These are phyloP conservation scores for Iris macrosiphon DNA, from an alignment of 106 monocot species.

Conservation along the genomic window DNA sequence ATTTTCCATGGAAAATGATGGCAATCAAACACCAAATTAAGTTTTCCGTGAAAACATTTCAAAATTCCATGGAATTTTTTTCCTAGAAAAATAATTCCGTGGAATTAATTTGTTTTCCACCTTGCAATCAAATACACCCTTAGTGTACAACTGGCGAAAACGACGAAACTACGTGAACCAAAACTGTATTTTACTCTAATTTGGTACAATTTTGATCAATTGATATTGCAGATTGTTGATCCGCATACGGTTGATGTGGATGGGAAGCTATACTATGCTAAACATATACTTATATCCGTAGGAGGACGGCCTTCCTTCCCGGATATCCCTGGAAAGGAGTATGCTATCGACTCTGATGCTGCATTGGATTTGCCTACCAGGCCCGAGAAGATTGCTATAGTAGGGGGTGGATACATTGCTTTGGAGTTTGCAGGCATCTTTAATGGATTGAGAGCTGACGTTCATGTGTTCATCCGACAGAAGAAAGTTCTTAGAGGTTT, in stretches of 20 bases:
- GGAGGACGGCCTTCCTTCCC: slow-evolving; percentile 82
- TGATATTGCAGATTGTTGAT: slow-evolving; percentile 69
- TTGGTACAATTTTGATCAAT: too few species aligned
- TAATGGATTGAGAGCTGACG: slow-evolving; percentile 88
- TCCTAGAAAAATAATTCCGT: too few species aligned
- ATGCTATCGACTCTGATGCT: slow-evolving; percentile 91
- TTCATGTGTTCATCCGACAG: slow-evolving; percentile 94
- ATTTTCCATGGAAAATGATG: too few species aligned
- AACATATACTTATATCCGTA: slow-evolving; percentile 87
- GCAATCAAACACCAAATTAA: too few species aligned
- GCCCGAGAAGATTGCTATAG: slow-evolving; percentile 96
- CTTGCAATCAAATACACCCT: too few species aligned
- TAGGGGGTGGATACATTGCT: slow-evolving; percentile 97
- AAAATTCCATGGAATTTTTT: too few species aligned
- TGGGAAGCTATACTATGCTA: slow-evolving; percentile 85
- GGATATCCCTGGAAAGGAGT: slow-evolving; percentile 87
- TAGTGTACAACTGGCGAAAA: too few species aligned
- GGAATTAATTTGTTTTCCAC: too few species aligned
- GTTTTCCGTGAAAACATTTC: too few species aligned
- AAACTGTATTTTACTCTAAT: too few species aligned
- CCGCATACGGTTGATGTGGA: slow-evolving; percentile 92
- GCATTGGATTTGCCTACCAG: slow-evolving; percentile 78
- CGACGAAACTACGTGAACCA: too few species aligned
- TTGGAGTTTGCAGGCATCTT: slow-evolving; percentile 98
- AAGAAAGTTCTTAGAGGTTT: slow-evolving; percentile 97